phyloP scores from a whole-genome alignment of 768 basidiomycete genomes.

The Chalciporus piperatus region DNA sequence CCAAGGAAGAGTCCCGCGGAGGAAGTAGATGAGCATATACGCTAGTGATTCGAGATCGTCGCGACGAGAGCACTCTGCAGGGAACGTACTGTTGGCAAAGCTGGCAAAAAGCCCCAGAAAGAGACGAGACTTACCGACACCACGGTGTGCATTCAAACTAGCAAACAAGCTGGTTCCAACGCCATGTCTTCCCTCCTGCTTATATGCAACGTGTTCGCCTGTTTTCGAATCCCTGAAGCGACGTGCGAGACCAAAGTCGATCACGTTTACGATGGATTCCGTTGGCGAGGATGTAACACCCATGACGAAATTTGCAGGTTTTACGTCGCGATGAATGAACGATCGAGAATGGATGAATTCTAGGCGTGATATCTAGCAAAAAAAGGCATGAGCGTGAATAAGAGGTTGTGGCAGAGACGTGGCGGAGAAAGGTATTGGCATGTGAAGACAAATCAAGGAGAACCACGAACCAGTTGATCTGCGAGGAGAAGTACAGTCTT shows the following conservation, averaged over 20 bases:
- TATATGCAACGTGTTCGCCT: slow-evolving; percentile 66
- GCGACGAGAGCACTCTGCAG: slow-evolving; percentile 65
- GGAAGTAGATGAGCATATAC: slow-evolving; percentile 81
- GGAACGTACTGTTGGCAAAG: neutral
- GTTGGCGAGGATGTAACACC: slow-evolving; percentile 59
- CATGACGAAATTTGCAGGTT: slow-evolving; percentile 99
- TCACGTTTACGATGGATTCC: slow-evolving; percentile 81
- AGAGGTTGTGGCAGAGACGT: slow-evolving; percentile 10
- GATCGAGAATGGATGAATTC: slow-evolving; percentile 96
- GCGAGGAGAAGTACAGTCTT: slow-evolving; percentile 93
- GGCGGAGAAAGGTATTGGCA: neutral
- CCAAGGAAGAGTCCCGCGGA: slow-evolving; percentile 78
- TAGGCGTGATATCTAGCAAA: slow-evolving; percentile 80
- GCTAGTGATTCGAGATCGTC: slow-evolving; percentile 80
- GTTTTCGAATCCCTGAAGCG: slow-evolving; percentile 69
- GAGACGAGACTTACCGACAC: slow-evolving; percentile 51
- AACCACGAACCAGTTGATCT: slow-evolving; percentile 80
- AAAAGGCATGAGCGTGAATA: slow-evolving; percentile 18
- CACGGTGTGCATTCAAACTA: slow-evolving; percentile 71
- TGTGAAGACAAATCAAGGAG: neutral
- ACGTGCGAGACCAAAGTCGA: slow-evolving; percentile 84
- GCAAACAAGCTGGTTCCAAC: slow-evolving; percentile 79
- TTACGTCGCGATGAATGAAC: slow-evolving; percentile 95
- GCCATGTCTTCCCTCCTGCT: slow-evolving; percentile 69
- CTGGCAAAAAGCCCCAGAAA: neutral